phyloP scores from a whole-genome alignment of 192 early-diverging fungal genomes.

The Gonapodya sp. region DNA sequence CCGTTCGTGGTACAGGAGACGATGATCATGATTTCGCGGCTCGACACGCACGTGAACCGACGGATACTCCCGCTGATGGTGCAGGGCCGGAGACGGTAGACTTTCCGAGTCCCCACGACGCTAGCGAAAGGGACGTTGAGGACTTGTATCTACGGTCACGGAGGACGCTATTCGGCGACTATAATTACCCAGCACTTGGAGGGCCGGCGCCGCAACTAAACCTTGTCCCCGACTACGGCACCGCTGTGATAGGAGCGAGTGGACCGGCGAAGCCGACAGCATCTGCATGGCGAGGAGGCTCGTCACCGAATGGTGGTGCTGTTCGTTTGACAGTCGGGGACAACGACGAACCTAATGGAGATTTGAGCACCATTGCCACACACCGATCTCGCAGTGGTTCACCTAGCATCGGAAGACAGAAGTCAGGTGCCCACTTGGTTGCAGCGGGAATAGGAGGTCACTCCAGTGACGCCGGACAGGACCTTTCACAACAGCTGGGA shows the following conservation, averaged over 20 bases:
- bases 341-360: background rate
- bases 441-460: background rate
- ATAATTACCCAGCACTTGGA: constrained; percentile 44
- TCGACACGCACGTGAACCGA: background rate
- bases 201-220: constrained; percentile 19
- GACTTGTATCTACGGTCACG: constrained; percentile 29
- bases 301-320: background rate
- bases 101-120: background rate
- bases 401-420: background rate
- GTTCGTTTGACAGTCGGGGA: background rate
- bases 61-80: background rate
- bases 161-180: constrained; percentile 36
- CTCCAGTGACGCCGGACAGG: background rate
- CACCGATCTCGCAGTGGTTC: background rate
- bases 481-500: background rate
- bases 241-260: background rate
- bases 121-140: background rate
- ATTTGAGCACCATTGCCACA: background rate
- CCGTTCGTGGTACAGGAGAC: background rate
- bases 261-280: background rate
- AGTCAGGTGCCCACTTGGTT: background rate
- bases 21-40: background rate
- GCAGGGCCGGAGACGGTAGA: background rate
- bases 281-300: background rate
- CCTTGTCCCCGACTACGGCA: background rate